Evolutionary conservation across 1,139 yeast genomes (phyloP).

Genomic region (Yamadazyma conglobata): DNA sequence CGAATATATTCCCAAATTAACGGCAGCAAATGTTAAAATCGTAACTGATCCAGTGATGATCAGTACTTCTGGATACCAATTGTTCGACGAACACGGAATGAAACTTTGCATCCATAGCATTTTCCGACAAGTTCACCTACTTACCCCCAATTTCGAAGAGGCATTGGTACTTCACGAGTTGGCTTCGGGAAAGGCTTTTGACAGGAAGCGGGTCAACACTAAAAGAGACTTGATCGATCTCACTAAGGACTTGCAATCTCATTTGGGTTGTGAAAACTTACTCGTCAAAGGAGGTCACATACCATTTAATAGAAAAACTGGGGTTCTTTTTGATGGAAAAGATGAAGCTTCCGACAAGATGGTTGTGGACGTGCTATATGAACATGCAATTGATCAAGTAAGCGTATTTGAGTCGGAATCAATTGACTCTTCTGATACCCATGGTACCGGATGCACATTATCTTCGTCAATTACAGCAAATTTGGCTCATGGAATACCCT

Average conservation of each 20-base stretch:
- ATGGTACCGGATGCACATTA: slow-evolving; percentile 91
- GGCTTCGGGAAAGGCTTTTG: slow-evolving; percentile 1
- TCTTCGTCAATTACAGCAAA: slow-evolving; percentile 80
- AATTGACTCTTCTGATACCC: slow-evolving; percentile 56
- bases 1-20: slow-evolving; percentile 26
- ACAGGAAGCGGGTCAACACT: slow-evolving; percentile 5
- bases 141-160: slow-evolving; percentile 79
- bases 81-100: slow-evolving; percentile 51
- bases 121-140: slow-evolving; percentile 52
- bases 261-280: slow-evolving; percentile 49
- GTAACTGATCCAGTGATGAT: slow-evolving; percentile 85
- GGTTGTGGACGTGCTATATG: slow-evolving; percentile 61
- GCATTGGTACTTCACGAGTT: slow-evolving; percentile 29
- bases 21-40: slow-evolving; percentile 30
- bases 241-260: slow-evolving; percentile 40
- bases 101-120: slow-evolving; percentile 42
- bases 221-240: slow-evolving; percentile 17
- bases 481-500: slow-evolving; percentile 50
- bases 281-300: slow-evolving; percentile 82
- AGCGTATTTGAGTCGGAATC: slow-evolving; percentile 49
- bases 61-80: slow-evolving; percentile 67
- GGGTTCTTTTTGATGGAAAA: slow-evolving; percentile 17
- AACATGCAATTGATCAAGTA: slow-evolving; percentile 32
- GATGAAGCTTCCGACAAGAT: slow-evolving; percentile 17
- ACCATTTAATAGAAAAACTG: slow-evolving; percentile 40